Percentiles rank a stretch among this genome's conserved stretches.
Evolutionary conservation across 2,329 filamentous ascomycete species (phyloP).

Genomic region (Xylaria sp.): DNA sequence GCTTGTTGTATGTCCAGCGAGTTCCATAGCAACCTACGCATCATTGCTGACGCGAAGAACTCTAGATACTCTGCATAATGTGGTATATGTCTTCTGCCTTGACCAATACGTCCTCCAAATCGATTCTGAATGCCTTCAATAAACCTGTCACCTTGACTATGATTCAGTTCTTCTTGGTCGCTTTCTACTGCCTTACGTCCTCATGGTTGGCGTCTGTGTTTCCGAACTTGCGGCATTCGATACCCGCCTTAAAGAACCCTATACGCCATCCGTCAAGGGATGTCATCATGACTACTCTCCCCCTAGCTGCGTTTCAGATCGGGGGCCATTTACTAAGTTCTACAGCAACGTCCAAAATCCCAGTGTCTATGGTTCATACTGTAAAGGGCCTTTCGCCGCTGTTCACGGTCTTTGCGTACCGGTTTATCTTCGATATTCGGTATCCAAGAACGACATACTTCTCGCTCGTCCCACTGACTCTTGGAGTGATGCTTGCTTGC

Average conservation of each 20-base stretch:
- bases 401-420: constrained; percentile 93
- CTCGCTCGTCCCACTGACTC: constrained; percentile 84
- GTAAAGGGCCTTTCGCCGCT: constrained; percentile 97
- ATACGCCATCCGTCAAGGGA: constrained; percentile 80
- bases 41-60: constrained; percentile 32
- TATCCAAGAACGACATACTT: constrained; percentile 88
- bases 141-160: constrained; percentile 91
- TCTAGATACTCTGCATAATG: constrained; percentile 77
- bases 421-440: constrained; percentile 82
- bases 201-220: constrained; percentile 75
- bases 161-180: constrained; percentile 92
- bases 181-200: constrained; percentile 80
- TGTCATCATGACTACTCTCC: constrained; percentile 84
- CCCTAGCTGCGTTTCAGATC: constrained; percentile 89
- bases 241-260: constrained; percentile 82
- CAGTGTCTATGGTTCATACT: constrained; percentile 95
- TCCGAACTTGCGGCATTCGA: constrained; percentile 67
- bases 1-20: constrained; percentile 69
- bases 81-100: constrained; percentile 97
- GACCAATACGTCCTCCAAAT: constrained; percentile 97
- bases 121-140: constrained; percentile 88
- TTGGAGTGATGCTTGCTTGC: constrained; percentile 95
- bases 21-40: constrained; percentile 19
- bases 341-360: constrained; percentile 90
- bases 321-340: constrained; percentile 92